Evolutionary conservation across 345 rosid species (phyloP).

Genomic region (Nasturtium officinale): DNA sequence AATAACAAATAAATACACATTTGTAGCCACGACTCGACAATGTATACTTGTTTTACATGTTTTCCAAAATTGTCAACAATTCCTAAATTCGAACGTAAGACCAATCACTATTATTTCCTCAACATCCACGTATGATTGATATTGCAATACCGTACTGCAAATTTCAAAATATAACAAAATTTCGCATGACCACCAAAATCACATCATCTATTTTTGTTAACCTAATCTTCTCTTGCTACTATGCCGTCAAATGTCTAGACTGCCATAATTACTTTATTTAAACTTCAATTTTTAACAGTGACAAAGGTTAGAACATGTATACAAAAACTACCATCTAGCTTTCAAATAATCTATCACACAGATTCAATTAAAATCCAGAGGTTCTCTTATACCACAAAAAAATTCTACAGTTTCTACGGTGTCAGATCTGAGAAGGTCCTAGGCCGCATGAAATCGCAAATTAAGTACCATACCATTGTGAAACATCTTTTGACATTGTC

Average conservation of each 20-base stretch:
- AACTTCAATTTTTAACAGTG: neutral
- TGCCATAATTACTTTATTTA: neutral
- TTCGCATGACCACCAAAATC: neutral
- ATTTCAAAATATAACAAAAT: neutral
- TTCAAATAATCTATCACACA: neutral
- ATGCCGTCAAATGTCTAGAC: neutral
- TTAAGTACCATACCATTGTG: slow-evolving; percentile 17
- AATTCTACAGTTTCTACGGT: slow-evolving; percentile 10
- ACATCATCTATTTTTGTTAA: neutral
- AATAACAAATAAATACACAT: no score
- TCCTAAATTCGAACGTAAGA: neutral
- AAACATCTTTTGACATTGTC: neutral
- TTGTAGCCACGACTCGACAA: neutral
- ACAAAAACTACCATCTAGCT: slow-evolving; percentile 4
- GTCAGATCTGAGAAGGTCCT: slow-evolving; percentile 22
- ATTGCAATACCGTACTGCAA: neutral
- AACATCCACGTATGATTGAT: neutral
- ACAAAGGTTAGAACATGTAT: neutral
- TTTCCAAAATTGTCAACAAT: neutral
- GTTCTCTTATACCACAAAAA: slow-evolving; percentile 1
- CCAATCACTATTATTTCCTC: neutral
- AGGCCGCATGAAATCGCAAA: slow-evolving; percentile 9
- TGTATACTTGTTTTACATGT: neutral
- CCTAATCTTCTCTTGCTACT: neutral
- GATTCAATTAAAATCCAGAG: slow-evolving; percentile 14